Conservation (phyloP, 1,284 basidiomycete genomes). For the Inonotus obliquus region DNA sequence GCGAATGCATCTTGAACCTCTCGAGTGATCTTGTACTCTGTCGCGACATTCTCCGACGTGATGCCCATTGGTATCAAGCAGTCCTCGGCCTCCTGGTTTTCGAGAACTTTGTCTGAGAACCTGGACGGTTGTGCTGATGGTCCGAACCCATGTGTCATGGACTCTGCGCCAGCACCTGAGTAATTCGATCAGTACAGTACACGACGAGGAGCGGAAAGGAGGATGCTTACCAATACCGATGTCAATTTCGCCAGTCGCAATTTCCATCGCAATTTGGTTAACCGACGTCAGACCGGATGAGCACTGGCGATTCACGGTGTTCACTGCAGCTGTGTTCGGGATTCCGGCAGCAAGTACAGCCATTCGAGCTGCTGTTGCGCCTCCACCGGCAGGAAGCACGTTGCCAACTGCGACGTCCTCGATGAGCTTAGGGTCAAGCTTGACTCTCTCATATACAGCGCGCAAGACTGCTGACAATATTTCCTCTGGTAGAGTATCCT, state of each 20-base stretch:
- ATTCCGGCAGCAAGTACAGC: slow-evolving; percentile 91
- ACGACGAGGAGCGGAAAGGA: neutral
- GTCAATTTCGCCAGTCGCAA: slow-evolving; percentile 80
- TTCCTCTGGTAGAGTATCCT: slow-evolving; percentile 89
- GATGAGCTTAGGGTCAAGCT: slow-evolving; percentile 77
- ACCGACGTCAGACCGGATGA: slow-evolving; percentile 89
- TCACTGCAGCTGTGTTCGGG: slow-evolving; percentile 75
- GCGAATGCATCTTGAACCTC: slow-evolving; percentile 81
- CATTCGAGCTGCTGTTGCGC: slow-evolving; percentile 90
- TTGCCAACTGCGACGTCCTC: slow-evolving; percentile 93
- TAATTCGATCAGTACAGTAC: neutral
- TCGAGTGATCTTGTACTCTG: slow-evolving; percentile 72
- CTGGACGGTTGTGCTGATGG: slow-evolving; percentile 65
- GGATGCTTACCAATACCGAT: slow-evolving; percentile 81
- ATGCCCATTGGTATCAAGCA: slow-evolving; percentile 96
- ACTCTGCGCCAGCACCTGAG: slow-evolving; percentile 89
- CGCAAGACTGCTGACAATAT: slow-evolving; percentile 80
- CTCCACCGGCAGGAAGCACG: slow-evolving; percentile 90
- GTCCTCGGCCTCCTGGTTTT: slow-evolving; percentile 81
- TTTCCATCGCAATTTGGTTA: slow-evolving; percentile 89
- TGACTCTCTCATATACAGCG: slow-evolving; percentile 61
- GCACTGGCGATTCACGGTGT: slow-evolving; percentile 94
- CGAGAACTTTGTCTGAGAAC: slow-evolving; percentile 78
- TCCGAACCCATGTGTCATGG: slow-evolving; percentile 88
- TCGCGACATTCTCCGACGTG: slow-evolving; percentile 95